Conservation (phyloP, 805 yeast species). For the Myxozyma mucilagina region DNA sequence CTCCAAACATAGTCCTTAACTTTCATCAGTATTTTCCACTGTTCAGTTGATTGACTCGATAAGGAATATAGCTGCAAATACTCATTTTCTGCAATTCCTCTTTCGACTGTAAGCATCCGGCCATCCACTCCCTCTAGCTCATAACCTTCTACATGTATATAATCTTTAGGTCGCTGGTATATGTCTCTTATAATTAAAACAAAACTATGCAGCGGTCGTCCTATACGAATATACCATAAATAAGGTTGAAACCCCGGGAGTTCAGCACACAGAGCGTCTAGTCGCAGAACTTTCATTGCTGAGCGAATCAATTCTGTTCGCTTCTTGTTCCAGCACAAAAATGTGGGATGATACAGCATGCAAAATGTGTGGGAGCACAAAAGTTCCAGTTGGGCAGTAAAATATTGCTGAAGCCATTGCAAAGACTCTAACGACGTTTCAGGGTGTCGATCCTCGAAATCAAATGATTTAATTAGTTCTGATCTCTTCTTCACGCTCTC, state of each 20-base stretch:
- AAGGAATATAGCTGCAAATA: neutral
- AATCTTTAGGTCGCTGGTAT: constrained; percentile 7
- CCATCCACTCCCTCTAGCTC: constrained; percentile 8
- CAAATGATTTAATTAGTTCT: neutral
- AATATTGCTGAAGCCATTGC: constrained; percentile 2
- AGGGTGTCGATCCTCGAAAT: constrained; percentile 12
- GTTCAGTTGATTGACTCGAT: constrained; percentile 2
- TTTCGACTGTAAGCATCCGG: constrained; percentile 8
- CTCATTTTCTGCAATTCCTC: constrained; percentile 2
- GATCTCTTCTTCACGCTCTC: neutral
- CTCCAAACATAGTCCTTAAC: constrained; percentile 14
- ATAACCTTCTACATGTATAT: constrained; percentile 4
- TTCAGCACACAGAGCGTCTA: neutral
- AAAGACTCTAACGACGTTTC: neutral
- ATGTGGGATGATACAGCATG: constrained; percentile 12
- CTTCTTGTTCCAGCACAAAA: neutral
- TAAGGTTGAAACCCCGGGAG: neutral
- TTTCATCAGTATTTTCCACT: constrained; percentile 16
- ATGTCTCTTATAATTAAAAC: constrained; percentile 17
- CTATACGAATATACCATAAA: constrained; percentile 14
- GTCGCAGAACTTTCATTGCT: constrained; percentile 15
- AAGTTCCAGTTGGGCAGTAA: neutral
- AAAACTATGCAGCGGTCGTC: constrained; percentile 15
- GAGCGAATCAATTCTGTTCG: constrained; percentile 3
- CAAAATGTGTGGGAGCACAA: constrained; percentile 4